These are phyloP conservation scores for Chionographis japonica DNA, from an alignment of 106 monocot genomes.

Conservation along the genomic window DNA sequence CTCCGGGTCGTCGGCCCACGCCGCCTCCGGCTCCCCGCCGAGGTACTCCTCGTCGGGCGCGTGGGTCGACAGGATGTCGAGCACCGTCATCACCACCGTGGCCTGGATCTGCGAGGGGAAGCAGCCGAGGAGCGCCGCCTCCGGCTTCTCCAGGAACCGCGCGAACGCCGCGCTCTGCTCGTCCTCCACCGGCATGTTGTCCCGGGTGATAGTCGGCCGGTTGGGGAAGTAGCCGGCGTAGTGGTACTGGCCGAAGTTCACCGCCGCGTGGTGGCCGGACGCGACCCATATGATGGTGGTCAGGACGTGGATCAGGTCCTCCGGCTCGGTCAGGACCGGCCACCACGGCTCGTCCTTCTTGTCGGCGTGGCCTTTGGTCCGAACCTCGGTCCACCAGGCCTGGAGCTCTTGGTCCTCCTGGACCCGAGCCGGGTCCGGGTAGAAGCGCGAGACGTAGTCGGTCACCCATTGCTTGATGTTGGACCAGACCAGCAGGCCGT, in stretches of 20 bases:
- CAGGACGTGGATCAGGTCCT: slow-evolving; percentile 28
- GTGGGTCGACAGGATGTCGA: slow-evolving; percentile 69
- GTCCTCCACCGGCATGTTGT: slow-evolving; percentile 53
- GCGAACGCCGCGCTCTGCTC: slow-evolving; percentile 2
- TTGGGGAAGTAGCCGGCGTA: slow-evolving; percentile 65
- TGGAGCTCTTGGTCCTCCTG: slow-evolving; percentile 60
- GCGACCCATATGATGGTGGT: slow-evolving; percentile 71
- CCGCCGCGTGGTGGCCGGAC: slow-evolving; percentile 80
- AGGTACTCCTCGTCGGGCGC: slow-evolving; percentile 87
- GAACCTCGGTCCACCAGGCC: slow-evolving; percentile 59
- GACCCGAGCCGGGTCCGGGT: slow-evolving; percentile 19
- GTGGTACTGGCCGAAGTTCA: slow-evolving; percentile 93
- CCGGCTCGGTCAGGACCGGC: slow-evolving; percentile 35
- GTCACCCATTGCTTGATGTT: slow-evolving; percentile 62
- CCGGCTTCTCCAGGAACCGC: slow-evolving; percentile 36
- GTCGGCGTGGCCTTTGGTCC: slow-evolving; percentile 67
- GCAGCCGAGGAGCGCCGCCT: slow-evolving; percentile 21
- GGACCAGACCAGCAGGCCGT: slow-evolving; percentile 78
- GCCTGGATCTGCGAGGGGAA: slow-evolving; percentile 61
- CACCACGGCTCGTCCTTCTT: slow-evolving; percentile 84
- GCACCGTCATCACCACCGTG: slow-evolving; percentile 39
- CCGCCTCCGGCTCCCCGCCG: slow-evolving; percentile 29
- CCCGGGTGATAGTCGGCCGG: slow-evolving; percentile 38
- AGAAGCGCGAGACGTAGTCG: slow-evolving; percentile 52
- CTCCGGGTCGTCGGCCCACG: slow-evolving; percentile 37